These are phyloP conservation scores for Rhynchospora breviuscula DNA, from an alignment of 176 grass and related monocot genomes.

Conservation along the genomic window DNA sequence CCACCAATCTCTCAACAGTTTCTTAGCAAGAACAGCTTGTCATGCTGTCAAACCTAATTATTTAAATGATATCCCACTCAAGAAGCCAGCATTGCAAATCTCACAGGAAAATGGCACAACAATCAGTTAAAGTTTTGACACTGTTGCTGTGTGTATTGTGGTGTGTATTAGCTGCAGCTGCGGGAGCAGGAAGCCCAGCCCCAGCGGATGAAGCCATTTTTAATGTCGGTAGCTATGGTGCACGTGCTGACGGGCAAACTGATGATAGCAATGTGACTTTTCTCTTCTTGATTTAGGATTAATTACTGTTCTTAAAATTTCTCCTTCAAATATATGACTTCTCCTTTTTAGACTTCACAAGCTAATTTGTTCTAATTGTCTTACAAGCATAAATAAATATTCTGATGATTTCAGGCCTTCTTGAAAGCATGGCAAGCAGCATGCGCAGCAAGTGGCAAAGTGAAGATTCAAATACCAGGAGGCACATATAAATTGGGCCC, in stretches of 20 bases:
- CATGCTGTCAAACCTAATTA: not conserved
- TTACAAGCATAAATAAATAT: not conserved
- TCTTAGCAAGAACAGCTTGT: not conserved
- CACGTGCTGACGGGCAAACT: slow-evolving; percentile 27
- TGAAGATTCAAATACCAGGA: not conserved
- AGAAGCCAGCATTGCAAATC: not conserved
- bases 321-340: not conserved
- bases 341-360: too few relatives aligned
- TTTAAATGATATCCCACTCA: not conserved
- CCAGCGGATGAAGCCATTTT: not conserved
- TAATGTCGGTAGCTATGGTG: slow-evolving; percentile 41
- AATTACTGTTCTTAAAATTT: not conserved
- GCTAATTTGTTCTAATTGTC: not conserved
- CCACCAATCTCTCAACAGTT: slow-evolving; percentile 11
- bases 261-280: slow-evolving; percentile 45
- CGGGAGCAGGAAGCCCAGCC: not conserved
- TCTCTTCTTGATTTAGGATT: not conserved
- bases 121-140: not conserved
- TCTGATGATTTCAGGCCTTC: not conserved
- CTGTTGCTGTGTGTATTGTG: not conserved
- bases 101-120: not conserved
- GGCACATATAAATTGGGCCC: slow-evolving; percentile 11
- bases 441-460: not conserved
- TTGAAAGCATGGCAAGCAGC: slow-evolving; percentile 2
- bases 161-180: not conserved